Evolutionary conservation across 306 rosid species (phyloP), one percentile per base, ranked within the genome.

Genomic region (Cicer yamashitae): DNA sequence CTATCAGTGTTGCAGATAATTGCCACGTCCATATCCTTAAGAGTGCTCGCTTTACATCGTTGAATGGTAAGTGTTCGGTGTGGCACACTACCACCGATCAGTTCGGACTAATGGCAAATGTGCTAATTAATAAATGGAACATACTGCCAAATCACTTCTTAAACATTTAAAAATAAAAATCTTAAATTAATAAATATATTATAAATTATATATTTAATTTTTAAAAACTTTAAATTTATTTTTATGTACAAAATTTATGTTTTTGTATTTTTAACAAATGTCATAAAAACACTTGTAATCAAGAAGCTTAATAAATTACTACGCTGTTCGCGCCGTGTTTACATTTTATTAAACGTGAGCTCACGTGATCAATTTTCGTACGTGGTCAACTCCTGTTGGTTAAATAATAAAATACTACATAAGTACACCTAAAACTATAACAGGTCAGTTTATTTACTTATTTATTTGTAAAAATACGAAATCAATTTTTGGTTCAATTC

Each of bases 351-450:
- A 30, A 30, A 20, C 62, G 64, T 41, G 67, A 69, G 13, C 44
- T 52, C 79, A 43, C 80, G 76, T 73, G 76, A 60, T 73, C 18
- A 57, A 9, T 7, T n/a, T 34, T 18, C 6, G 0, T 1, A 62
- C 63, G 63, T 40, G 67, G 66, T 78, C 69, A 70, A 77, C 81
- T 74, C 8, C 9, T 1, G 10, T 30, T 75, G 54, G 80, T 37
- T 37, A 41, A 12, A 8, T 38, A 8, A 47, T 8, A 18, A 18
- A 18, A 54, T 18, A 18, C 37, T 30, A 30, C 37, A 30, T 30
- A 30, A 30, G 5, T 30, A 30, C 5, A 30, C 37, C 37, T 30
- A 30, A 30, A 30, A 3, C 37, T 30, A 30, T 30, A 30, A 30
- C 37, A 30, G 6, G 5, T 30, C 37, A 30, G 30, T 22, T 22